phyloP scores from a whole-genome alignment of 2,329 filamentous ascomycete species.

The Beauveria sp. region DNA sequence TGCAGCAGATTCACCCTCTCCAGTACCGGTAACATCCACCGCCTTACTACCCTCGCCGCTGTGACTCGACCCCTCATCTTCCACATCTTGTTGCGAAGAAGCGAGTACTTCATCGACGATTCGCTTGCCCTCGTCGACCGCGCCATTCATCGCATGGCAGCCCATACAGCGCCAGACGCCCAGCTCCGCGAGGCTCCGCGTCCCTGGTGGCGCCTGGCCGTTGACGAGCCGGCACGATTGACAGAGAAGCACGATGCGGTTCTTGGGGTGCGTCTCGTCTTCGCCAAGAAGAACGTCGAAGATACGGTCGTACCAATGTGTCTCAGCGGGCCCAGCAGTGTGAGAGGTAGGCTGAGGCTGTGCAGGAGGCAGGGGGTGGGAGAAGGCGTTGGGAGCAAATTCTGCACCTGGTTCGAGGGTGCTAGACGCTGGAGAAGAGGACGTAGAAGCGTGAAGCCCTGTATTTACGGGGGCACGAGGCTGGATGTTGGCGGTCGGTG shows the following conservation, averaged over 20 bases:
- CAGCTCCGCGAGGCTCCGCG: conserved; percentile 66
- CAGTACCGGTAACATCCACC: neutral
- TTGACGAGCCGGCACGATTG: conserved; percentile 78
- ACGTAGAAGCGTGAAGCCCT: neutral
- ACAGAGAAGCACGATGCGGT: conserved; percentile 84
- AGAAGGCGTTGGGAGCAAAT: conserved; percentile 68
- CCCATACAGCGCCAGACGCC: conserved; percentile 82
- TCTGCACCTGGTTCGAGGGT: conserved; percentile 45
- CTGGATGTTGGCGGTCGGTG: conserved; percentile 55
- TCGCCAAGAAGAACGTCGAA: conserved; percentile 89
- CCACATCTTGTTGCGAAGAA: conserved; percentile 16
- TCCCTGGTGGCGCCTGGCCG: conserved; percentile 87
- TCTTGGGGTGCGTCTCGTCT: conserved; percentile 87
- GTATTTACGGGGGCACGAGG: conserved; percentile 25
- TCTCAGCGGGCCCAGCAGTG: conserved; percentile 23
- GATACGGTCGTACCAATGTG: conserved; percentile 90
- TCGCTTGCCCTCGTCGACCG: conserved; percentile 66
- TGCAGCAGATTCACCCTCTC: neutral
- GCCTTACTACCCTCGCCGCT: conserved; percentile 14
- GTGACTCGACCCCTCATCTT: conserved; percentile 11
- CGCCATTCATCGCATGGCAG: conserved; percentile 77
- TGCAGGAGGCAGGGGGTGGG: conserved; percentile 19
- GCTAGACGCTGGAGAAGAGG: conserved; percentile 16
- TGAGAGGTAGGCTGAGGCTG: conserved; percentile 15
- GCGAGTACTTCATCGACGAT: conserved; percentile 59